A percentile compares a stretch with the other conserved stretches of the same genome.
Conservation (phyloP, 345 rosid species). For the Syzygium grande region DNA sequence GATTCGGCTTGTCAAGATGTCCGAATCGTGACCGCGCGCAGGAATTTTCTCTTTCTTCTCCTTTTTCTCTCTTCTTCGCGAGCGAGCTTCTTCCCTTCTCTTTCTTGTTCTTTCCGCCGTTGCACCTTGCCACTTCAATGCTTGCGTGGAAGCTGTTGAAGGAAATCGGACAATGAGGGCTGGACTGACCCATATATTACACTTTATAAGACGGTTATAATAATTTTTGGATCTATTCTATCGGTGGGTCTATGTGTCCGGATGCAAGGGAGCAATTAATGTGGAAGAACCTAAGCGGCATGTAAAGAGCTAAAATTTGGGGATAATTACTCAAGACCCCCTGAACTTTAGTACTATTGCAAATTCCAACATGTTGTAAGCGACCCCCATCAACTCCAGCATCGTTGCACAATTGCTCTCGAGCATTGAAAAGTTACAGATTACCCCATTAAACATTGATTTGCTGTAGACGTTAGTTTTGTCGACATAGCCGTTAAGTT, state of each 20-base stretch:
- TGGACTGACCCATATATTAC: too few relatives aligned
- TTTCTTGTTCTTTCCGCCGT: too few relatives aligned
- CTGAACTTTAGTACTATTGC: not conserved
- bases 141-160: too few relatives aligned
- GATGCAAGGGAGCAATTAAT: not conserved
- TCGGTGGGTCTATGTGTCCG: not conserved
- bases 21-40: too few relatives aligned
- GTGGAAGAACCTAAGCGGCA: not conserved
- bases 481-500: not conserved
- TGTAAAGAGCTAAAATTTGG: not conserved
- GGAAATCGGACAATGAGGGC: too few relatives aligned
- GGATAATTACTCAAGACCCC: not conserved
- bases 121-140: too few relatives aligned
- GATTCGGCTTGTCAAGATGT: too few relatives aligned
- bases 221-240: not conserved
- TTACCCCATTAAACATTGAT: not conserved
- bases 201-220: too few relatives aligned
- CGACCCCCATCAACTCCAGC: not conserved
- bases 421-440: not conserved
- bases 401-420: not conserved
- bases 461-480: not conserved
- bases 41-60: too few relatives aligned
- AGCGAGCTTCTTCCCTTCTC: too few relatives aligned
- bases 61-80: too few relatives aligned
- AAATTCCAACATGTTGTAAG: too few relatives aligned